phyloP scores from a whole-genome alignment of 2,329 filamentous ascomycete genomes.

The Xylariomycetidae sp. region DNA sequence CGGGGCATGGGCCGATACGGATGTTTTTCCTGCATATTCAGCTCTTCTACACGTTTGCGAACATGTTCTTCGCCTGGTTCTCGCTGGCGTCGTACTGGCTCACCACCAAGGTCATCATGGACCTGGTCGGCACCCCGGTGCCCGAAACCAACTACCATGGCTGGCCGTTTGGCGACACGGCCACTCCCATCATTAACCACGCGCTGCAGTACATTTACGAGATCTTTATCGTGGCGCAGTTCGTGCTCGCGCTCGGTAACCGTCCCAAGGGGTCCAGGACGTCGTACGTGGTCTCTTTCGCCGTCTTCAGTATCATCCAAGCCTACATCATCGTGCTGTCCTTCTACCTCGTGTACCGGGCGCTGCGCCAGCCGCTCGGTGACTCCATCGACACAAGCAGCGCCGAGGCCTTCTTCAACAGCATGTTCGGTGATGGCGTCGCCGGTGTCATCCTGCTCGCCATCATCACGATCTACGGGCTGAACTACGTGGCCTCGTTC shows the following conservation, averaged over 20 bases:
- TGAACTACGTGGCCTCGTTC: constrained; percentile 92
- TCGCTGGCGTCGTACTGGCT: constrained; percentile 82
- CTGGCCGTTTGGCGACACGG: constrained; percentile 81
- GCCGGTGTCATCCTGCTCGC: constrained; percentile 88
- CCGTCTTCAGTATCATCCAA: constrained; percentile 79
- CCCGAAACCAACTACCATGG: constrained; percentile 45
- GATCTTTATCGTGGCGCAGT: constrained; percentile 81
- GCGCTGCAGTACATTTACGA: constrained; percentile 84
- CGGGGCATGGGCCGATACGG: constrained; percentile 89
- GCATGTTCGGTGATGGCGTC: constrained; percentile 67
- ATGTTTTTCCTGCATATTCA: constrained; percentile 97
- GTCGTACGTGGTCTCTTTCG: constrained; percentile 81
- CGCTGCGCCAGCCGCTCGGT: constrained; percentile 54
- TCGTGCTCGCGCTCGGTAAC: constrained; percentile 90
- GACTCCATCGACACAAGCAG: constrained; percentile 55
- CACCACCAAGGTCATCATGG: constrained; percentile 90
- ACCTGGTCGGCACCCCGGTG: constrained; percentile 65
- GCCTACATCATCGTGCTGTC: constrained; percentile 80
- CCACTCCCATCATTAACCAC: constrained; percentile 81
- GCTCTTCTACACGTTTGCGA: constrained; percentile 69
- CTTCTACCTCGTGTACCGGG: constrained; percentile 73
- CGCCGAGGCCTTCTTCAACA: constrained; percentile 57
- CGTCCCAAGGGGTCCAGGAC: constrained; percentile 87
- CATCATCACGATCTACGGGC: constrained; percentile 82
- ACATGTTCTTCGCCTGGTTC: constrained; percentile 75